phyloP scores from a whole-genome alignment of 2,329 filamentous ascomycete genomes.

The Emergomyces pasteurianus region DNA sequence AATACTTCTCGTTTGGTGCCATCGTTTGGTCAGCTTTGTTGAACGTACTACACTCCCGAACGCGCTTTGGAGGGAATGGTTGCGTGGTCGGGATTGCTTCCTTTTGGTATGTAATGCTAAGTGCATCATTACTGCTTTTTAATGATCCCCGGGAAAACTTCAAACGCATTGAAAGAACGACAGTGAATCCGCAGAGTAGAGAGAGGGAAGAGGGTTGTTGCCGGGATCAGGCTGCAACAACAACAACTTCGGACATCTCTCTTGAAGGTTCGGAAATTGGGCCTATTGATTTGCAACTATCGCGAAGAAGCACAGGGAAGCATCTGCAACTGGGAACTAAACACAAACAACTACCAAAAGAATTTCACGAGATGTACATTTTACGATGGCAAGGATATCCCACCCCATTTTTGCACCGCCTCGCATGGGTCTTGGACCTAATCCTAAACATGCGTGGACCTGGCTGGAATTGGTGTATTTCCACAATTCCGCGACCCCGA shows the following conservation, averaged over 20 bases:
- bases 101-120: constrained; percentile 45
- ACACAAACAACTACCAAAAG: not conserved
- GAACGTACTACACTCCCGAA: constrained; percentile 34
- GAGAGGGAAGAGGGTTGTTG: not conserved
- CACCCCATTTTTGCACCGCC: constrained; percentile 36
- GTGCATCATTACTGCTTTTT: constrained; percentile 40
- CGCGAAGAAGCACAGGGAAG: not conserved
- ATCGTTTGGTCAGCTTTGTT: constrained; percentile 34
- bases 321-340: not conserved
- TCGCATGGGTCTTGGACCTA: constrained; percentile 48
- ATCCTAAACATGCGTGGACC: constrained; percentile 47
- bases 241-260: not conserved
- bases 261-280: not conserved
- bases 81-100: constrained; percentile 45
- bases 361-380: constrained; percentile 14
- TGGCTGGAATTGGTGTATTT: constrained; percentile 48
- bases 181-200: constrained; percentile 7
- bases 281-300: not conserved
- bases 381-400: constrained; percentile 46
- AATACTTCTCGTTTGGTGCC: constrained; percentile 35
- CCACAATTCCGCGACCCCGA: constrained; percentile 31
- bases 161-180: constrained; percentile 39
- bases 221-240: not conserved
- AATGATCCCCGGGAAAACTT: constrained; percentile 46
- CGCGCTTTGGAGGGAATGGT: constrained; percentile 39